Evolutionary conservation across 2,329 filamentous ascomycete species (phyloP).

Genomic region (Pleurostoma richardsiae): DNA sequence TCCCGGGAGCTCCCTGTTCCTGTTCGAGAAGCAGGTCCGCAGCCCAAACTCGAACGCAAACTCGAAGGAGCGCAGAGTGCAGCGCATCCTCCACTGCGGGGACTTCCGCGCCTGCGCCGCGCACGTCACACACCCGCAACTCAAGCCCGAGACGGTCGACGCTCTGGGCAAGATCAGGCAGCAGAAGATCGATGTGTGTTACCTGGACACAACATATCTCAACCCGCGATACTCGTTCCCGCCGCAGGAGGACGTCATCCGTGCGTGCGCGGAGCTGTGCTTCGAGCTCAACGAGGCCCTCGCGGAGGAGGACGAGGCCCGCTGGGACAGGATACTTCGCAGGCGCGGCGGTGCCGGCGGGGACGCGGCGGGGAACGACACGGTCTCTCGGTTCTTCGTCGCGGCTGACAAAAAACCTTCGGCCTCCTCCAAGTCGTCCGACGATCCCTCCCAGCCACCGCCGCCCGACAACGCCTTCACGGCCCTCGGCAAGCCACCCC

Average conservation of each 20-base stretch:
- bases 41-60: constrained; percentile 1
- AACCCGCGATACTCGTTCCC: constrained; percentile 96
- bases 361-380: constrained; percentile 29
- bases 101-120: constrained; percentile 89
- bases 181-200: constrained; percentile 91
- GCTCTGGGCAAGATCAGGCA: constrained; percentile 65
- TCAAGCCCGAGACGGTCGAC: constrained; percentile 72
- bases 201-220: constrained; percentile 94
- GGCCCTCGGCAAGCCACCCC: constrained; percentile 10
- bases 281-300: constrained; percentile 36
- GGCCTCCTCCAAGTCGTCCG: constrained; percentile 15
- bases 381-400: constrained; percentile 49
- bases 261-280: constrained; percentile 83
- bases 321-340: constrained; percentile 39
- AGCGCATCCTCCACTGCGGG: constrained; percentile 88
- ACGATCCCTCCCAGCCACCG: constrained; percentile 1
- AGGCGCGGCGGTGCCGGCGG: constrained; percentile 14
- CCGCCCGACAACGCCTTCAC: constrained; percentile 16
- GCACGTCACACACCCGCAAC: constrained; percentile 75
- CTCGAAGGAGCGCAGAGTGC: constrained; percentile 50
- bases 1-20: constrained; percentile 86
- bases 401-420: constrained; percentile 12
- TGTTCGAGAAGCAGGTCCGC: constrained; percentile 76
- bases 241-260: constrained; percentile 79
- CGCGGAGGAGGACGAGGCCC: constrained; percentile 31